A percentile compares a stretch with the other conserved stretches of the same genome.
Evolutionary conservation across 148 eudicot species (phyloP).

Genomic region (Diospyros kaki): DNA sequence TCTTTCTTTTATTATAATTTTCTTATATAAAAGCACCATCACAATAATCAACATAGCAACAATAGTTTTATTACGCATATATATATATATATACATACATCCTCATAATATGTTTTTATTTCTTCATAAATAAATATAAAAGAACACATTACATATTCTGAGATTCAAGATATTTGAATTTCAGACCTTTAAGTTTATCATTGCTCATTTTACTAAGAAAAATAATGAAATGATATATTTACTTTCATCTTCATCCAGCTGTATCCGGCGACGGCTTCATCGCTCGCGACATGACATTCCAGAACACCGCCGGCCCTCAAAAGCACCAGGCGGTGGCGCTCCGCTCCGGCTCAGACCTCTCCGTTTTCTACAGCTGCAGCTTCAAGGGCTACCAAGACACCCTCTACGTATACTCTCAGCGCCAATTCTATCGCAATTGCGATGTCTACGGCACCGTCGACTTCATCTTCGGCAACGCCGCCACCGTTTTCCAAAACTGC

Average conservation of each 20-base stretch:
- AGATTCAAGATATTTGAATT: too few relatives aligned
- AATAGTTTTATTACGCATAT: too few relatives aligned
- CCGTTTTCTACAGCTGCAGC: conserved; percentile 73
- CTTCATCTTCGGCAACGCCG: conserved; percentile 79
- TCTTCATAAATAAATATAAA: too few relatives aligned
- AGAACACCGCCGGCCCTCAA: conserved; percentile 68
- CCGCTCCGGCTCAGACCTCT: conserved; percentile 65
- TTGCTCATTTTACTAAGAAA: background rate
- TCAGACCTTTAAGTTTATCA: background rate
- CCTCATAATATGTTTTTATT: too few relatives aligned
- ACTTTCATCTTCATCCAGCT: conserved; percentile 30
- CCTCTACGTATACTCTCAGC: conserved; percentile 52
- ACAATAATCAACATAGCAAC: too few relatives aligned
- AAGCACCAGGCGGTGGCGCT: conserved; percentile 84
- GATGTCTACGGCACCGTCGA: conserved; percentile 70
- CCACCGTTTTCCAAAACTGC: conserved; percentile 65
- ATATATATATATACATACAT: too few relatives aligned
- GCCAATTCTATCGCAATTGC: conserved; percentile 71
- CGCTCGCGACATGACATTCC: conserved; percentile 68
- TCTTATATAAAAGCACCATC: too few relatives aligned
- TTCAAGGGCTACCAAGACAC: conserved; percentile 93
- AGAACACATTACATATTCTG: too few relatives aligned
- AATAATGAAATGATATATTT: too few relatives aligned
- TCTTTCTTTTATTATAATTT: too few relatives aligned
- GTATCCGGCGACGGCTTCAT: conserved; percentile 56